Evolutionary conservation across 192 early-diverging fungal genomes (phyloP).

Genomic region (Mortierella claussenii): DNA sequence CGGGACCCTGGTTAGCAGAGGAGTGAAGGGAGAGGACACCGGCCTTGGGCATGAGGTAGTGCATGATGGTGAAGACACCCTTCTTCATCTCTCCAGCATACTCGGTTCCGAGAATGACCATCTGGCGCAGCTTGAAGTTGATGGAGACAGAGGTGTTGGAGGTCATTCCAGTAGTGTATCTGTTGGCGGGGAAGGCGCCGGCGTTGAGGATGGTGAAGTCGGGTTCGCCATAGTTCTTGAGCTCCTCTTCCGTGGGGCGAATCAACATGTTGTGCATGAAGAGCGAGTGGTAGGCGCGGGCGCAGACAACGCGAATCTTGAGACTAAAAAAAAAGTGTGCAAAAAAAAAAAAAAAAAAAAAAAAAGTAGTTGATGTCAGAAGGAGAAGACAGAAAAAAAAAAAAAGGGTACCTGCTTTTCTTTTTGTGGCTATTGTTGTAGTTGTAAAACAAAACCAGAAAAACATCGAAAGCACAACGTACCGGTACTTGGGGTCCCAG

Average conservation of each 20-base stretch:
- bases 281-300: constrained; percentile 94
- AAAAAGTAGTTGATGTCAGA: background rate
- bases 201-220: constrained; percentile 99
- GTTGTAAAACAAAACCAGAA: background rate
- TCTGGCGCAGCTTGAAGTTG: constrained; percentile 93
- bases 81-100: constrained; percentile 99
- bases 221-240: constrained; percentile 92
- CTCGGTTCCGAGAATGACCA: constrained; percentile 98
- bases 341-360: background rate
- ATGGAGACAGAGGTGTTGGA: constrained; percentile 91
- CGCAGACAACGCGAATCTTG: constrained; percentile 95
- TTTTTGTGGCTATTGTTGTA: background rate
- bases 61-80: constrained; percentile 98
- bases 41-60: constrained; percentile 97
- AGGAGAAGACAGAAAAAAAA: background rate
- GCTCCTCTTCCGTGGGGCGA: constrained; percentile 91
- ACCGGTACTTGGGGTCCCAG: constrained; percentile 97
- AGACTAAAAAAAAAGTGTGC: constrained; percentile 55
- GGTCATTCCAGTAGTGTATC: constrained; percentile 95
- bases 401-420: background rate
- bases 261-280: constrained; percentile 99
- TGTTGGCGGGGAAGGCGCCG: constrained; percentile 93
- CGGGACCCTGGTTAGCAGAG: constrained; percentile 92
- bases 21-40: constrained; percentile 92
- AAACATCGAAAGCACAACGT: background rate